Evolutionary conservation across 805 yeast genomes (phyloP).

Genomic region (Yamadazyma ubonensis): DNA sequence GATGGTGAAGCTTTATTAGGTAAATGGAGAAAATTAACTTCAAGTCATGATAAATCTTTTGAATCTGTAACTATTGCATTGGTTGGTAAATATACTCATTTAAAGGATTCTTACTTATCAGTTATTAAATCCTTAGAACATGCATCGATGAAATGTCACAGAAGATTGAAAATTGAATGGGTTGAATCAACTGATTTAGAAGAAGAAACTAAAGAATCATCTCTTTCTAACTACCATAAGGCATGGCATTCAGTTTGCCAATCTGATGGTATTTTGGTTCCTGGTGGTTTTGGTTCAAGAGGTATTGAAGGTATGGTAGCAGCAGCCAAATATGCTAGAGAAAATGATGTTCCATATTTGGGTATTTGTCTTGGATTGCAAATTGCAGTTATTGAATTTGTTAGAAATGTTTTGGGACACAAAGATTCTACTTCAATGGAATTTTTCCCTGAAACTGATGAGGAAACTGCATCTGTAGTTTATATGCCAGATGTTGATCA

Average conservation of each 20-base stretch:
- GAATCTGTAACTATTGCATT: slow-evolving; percentile 91
- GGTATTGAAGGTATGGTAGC: slow-evolving; percentile 98
- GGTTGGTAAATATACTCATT: slow-evolving; percentile 95
- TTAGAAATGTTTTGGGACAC: slow-evolving; percentile 72
- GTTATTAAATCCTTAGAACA: slow-evolving; percentile 96
- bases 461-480: slow-evolving; percentile 72
- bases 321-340: slow-evolving; percentile 98
- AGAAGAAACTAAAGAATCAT: slow-evolving; percentile 57
- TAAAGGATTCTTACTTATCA: slow-evolving; percentile 92
- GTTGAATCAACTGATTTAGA: slow-evolving; percentile 93
- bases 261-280: slow-evolving; percentile 95
- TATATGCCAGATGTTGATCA: slow-evolving; percentile 99
- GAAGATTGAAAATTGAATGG: slow-evolving; percentile 88
- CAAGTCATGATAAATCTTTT: slow-evolving; percentile 75
- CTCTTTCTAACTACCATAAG: slow-evolving; percentile 80
- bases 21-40: slow-evolving; percentile 80
- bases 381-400: slow-evolving; percentile 92
- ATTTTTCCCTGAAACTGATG: slow-evolving; percentile 62
- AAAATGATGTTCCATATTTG: slow-evolving; percentile 85
- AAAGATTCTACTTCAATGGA: slow-evolving; percentile 77
- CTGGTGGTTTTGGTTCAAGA: slow-evolving; percentile 97
- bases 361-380: slow-evolving; percentile 98
- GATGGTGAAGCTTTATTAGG: slow-evolving; percentile 68
- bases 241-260: slow-evolving; percentile 93
- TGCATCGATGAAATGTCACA: slow-evolving; percentile 84